phyloP scores from a whole-genome alignment of 306 rosid species.

The Prunus padus region DNA sequence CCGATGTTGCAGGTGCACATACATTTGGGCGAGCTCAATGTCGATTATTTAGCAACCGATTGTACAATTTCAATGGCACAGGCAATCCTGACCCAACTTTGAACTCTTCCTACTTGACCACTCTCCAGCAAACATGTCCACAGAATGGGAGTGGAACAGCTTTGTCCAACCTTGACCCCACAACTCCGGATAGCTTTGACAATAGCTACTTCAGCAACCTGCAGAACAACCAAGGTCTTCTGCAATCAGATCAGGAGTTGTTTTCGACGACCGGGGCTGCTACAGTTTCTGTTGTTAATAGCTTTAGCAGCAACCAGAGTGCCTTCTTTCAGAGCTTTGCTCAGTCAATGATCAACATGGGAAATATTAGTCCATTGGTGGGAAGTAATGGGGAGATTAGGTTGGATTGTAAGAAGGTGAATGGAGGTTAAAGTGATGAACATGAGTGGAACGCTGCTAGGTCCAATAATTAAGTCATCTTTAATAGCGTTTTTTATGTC shows the following conservation, averaged over 20 bases:
- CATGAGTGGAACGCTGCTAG: not conserved
- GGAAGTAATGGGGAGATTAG: conserved; percentile 61
- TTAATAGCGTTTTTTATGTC: not conserved
- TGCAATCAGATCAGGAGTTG: conserved; percentile 56
- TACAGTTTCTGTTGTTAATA: conserved; percentile 50
- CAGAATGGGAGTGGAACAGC: conserved; percentile 42
- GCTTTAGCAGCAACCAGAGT: conserved; percentile 44
- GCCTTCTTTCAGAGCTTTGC: conserved; percentile 59
- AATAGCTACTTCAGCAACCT: conserved; percentile 55
- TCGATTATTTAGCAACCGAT: conserved; percentile 37
- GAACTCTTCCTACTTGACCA: conserved; percentile 44
- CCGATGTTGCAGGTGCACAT: conserved; percentile 55
- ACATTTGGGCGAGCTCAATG: conserved; percentile 73
- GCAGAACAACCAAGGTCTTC: conserved; percentile 43
- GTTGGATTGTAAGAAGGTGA: conserved; percentile 57
- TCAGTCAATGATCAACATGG: conserved; percentile 73
- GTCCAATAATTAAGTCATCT: not conserved
- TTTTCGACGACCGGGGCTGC: conserved; percentile 48
- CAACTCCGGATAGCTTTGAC: conserved; percentile 45
- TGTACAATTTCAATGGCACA: conserved; percentile 46
- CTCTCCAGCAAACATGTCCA: conserved; percentile 59
- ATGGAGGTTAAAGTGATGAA: conserved; percentile 38
- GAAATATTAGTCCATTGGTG: conserved; percentile 54
- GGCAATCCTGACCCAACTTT: conserved; percentile 60
- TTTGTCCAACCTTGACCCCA: conserved; percentile 48